These are phyloP conservation scores for Agaricales sp. DNA, from an alignment of 1,284 basidiomycete species.

Conservation along the genomic window DNA sequence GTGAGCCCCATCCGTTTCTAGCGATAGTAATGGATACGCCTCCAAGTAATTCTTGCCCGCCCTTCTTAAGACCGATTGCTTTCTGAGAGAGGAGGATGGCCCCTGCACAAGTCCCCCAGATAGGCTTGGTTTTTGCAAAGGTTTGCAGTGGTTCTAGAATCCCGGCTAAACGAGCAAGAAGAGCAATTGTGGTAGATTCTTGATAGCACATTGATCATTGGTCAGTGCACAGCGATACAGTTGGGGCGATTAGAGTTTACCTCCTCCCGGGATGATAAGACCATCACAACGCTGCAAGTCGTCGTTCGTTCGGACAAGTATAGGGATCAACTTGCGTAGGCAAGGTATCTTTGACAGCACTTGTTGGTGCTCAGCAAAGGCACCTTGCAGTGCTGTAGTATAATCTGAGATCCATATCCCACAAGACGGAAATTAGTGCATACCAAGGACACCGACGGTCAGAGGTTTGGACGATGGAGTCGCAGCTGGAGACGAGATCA, in stretches of 20 bases:
- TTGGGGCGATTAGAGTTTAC: no score
- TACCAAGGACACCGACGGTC: slow-evolving; percentile 20
- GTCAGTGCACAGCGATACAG: no score
- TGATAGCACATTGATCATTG: slow-evolving; percentile 5
- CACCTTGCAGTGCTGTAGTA: slow-evolving; percentile 80
- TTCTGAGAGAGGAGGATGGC: slow-evolving; percentile 81
- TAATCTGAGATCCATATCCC: slow-evolving; percentile 6
- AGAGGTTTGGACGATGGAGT: neutral
- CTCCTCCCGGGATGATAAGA: slow-evolving; percentile 88
- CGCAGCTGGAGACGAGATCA: neutral
- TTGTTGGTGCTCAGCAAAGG: slow-evolving; percentile 82
- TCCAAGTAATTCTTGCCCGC: slow-evolving; percentile 80
- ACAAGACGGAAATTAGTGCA: neutral
- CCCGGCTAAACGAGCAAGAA: slow-evolving; percentile 73
- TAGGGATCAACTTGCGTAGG: slow-evolving; percentile 32
- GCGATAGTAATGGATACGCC: slow-evolving; percentile 77
- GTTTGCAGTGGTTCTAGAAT: slow-evolving; percentile 72
- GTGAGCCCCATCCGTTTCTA: slow-evolving; percentile 86
- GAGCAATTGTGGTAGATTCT: slow-evolving; percentile 92
- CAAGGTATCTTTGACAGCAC: slow-evolving; percentile 52
- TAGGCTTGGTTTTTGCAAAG: slow-evolving; percentile 60
- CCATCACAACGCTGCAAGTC: slow-evolving; percentile 77
- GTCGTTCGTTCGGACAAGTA: slow-evolving; percentile 68
- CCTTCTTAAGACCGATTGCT: slow-evolving; percentile 75
- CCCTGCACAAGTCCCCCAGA: slow-evolving; percentile 97